Evolutionary conservation across 371 early-diverging fungal genomes (phyloP).

Genomic region (Mortierella polycephala): DNA sequence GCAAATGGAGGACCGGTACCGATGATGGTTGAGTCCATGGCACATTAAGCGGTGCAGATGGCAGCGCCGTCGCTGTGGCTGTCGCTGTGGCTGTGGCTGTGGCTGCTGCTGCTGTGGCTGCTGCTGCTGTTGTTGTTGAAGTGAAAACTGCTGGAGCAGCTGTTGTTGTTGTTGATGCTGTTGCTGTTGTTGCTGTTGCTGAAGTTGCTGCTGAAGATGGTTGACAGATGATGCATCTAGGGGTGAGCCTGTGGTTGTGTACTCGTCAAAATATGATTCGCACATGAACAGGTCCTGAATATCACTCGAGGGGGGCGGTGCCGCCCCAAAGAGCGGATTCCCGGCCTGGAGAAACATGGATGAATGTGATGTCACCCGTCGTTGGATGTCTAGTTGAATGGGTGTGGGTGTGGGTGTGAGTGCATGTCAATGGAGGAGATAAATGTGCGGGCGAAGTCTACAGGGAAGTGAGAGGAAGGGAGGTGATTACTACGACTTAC

Average conservation of each 20-base stretch:
- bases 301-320: constrained; percentile 34
- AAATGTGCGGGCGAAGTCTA: no score
- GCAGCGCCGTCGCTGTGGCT: background rate
- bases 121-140: constrained; percentile 28
- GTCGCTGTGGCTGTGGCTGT: background rate
- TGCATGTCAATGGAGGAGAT: no score
- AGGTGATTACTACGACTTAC: no score
- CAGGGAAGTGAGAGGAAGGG: no score
- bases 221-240: constrained; percentile 13
- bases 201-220: constrained; percentile 31
- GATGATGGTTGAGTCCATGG: background rate
- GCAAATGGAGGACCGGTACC: constrained; percentile 2
- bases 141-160: constrained; percentile 27
- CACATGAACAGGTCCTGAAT: constrained; percentile 55
- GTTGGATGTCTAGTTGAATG: no score
- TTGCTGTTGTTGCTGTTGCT: constrained; percentile 30
- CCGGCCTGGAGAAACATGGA: constrained; percentile 52
- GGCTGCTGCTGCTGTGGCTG: constrained; percentile 1
- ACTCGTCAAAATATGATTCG: constrained; percentile 56
- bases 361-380: no score
- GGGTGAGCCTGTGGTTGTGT: constrained; percentile 40
- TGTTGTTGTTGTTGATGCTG: constrained; percentile 46
- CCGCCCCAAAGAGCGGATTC: constrained; percentile 43
- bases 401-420: no score
- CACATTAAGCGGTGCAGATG: background rate